phyloP scores from a whole-genome alignment of 1,284 basidiomycete genomes.

The Cryptococcus sp. region DNA sequence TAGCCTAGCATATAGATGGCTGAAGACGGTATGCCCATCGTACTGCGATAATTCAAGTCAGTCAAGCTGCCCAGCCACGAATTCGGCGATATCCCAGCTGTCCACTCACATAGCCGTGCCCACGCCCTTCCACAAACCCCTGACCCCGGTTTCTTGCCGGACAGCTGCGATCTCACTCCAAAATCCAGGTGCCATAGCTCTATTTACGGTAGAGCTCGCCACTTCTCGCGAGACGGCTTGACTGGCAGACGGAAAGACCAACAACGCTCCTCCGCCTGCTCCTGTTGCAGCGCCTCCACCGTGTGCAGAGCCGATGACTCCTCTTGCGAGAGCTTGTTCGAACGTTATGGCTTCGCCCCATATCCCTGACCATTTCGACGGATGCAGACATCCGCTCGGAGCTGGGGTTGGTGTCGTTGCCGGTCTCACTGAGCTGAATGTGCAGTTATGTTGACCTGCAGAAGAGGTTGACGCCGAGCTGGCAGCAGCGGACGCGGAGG shows the following conservation, averaged over 20 bases:
- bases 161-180: slow-evolving; percentile 77
- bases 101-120: slow-evolving; percentile 77
- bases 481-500: slow-evolving; percentile 6
- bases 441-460: slow-evolving; percentile 9
- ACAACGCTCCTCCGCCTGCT: slow-evolving; percentile 17
- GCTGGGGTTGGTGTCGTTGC: slow-evolving; percentile 23
- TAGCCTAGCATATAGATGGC: slow-evolving; percentile 97
- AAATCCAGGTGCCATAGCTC: slow-evolving; percentile 59
- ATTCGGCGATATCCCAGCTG: background rate
- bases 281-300: slow-evolving; percentile 8
- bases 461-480: slow-evolving; percentile 11
- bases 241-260: slow-evolving; percentile 23
- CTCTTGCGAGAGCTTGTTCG: slow-evolving; percentile 36
- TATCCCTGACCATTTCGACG: slow-evolving; percentile 53
- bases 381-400: slow-evolving; percentile 49
- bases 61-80: background rate
- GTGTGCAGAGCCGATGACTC: slow-evolving; percentile 13
- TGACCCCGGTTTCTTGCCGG: slow-evolving; percentile 70
- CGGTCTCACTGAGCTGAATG: slow-evolving; percentile 20
- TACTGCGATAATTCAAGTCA: slow-evolving; percentile 54
- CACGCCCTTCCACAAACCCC: slow-evolving; percentile 85
- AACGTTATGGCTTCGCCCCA: slow-evolving; percentile 50
- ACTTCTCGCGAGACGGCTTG: slow-evolving; percentile 4
- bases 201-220: background rate
- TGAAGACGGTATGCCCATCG: slow-evolving; percentile 89